Evolutionary conservation across 345 rosid species (phyloP), one percentile per base, ranked within the genome.

Genomic region (Lepidium sativum): DNA sequence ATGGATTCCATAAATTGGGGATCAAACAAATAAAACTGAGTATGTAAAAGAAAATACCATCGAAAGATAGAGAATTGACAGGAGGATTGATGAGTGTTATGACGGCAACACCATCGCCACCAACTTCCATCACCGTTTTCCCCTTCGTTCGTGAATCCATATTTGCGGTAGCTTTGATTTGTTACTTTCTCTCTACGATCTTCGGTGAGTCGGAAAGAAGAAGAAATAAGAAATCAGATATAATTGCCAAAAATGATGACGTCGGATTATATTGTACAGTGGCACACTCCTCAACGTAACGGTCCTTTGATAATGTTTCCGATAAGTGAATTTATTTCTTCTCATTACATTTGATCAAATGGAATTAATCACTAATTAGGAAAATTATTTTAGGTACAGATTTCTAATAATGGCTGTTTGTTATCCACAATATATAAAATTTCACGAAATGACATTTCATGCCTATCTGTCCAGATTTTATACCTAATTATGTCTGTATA

Each of bases 81-180:
- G 98, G 96, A 71, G 94, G 95, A 35, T 89, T 79, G 78, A 87
- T 68, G 82, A 92, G 70, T 34, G 97, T 89, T 63, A 92, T 80
- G 72, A 92, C 44, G 61, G 98, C 98, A 56, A 92, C 95, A 32
- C 96, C 95, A 73, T 87, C 94, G 70, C 78, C 75, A 49, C 97
- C 97, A 5, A 92, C 97, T 43, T 92, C 89, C 59, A 92, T 50
- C 34, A 67, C 71, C 16, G 97, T 83, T 76, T 73, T 84, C 56
- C 97, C 88, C 57, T 77, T 84, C 16, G 65, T 32, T 65, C 47
- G 54, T 64, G 81, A 65, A 15, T 62, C 81, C 84, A 75, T 77
- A 20, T 37, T 16, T 70, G n/a, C 10, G 44, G 2, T 20, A 20
- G 54, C 15, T 54, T 16, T 43, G 21, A 20, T 20, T 20, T 1